A percentile compares a stretch with the other conserved stretches of the same genome.
Conservation (phyloP, 2,329 filamentous ascomycete genomes). For the Aspergillus terreus region DNA sequence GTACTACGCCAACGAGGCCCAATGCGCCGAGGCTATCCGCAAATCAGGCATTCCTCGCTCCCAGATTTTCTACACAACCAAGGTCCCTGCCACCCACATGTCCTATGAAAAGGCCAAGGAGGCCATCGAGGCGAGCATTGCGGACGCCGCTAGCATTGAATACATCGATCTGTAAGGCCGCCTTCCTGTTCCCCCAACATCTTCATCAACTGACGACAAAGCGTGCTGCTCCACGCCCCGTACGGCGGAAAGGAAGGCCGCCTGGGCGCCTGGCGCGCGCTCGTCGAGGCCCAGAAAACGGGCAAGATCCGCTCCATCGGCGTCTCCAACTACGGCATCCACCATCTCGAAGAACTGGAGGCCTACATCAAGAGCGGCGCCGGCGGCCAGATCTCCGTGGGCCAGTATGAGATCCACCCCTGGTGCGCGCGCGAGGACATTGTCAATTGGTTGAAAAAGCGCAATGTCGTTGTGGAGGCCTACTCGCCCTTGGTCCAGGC, state of each 20-base stretch:
- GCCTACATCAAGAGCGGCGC: constrained; percentile 35
- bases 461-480: constrained; percentile 59
- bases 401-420: constrained; percentile 86
- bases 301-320: constrained; percentile 40
- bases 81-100: constrained; percentile 51
- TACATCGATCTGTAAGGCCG: constrained; percentile 60
- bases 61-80: constrained; percentile 61
- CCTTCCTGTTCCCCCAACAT: neutral
- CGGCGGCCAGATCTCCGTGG: constrained; percentile 71
- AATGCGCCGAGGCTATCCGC: constrained; percentile 52
- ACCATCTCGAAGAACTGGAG: constrained; percentile 39
- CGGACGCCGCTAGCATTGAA: constrained; percentile 57
- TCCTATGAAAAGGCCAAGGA: constrained; percentile 63
- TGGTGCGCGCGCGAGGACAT: constrained; percentile 82
- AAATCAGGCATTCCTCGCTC: constrained; percentile 51
- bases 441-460: constrained; percentile 67
- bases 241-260: constrained; percentile 36
- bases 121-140: constrained; percentile 61
- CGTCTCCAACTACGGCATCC: constrained; percentile 39
- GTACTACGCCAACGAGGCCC: constrained; percentile 56
- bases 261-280: constrained; percentile 38
- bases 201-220: constrained; percentile 10
- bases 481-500: constrained; percentile 47
- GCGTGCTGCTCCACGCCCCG: constrained; percentile 39
- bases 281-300: constrained; percentile 37